A percentile compares a stretch with the other conserved stretches of the same genome.
Conservation (phyloP, 805 yeast species). For the Ogataea nonfermentans region DNA sequence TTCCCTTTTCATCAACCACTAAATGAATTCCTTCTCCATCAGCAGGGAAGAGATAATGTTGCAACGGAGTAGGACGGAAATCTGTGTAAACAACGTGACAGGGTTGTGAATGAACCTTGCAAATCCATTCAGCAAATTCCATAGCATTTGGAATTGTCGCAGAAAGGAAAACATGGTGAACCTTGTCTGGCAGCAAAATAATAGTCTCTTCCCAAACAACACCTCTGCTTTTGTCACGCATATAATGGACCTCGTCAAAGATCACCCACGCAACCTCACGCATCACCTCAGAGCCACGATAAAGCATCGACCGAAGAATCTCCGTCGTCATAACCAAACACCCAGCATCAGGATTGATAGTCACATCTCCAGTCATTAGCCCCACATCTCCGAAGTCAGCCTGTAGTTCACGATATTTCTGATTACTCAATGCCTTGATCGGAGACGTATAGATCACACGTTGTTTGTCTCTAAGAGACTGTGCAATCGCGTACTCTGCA, state of each 20-base stretch:
- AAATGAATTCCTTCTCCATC: conserved; percentile 97
- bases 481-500: conserved; percentile 96
- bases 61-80: conserved; percentile 98
- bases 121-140: conserved; percentile 99
- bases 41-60: conserved; percentile 97
- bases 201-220: conserved; percentile 99
- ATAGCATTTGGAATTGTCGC: conserved; percentile 98
- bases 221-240: conserved; percentile 97
- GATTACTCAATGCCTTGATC: conserved; percentile 91
- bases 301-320: conserved; percentile 93
- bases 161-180: conserved; percentile 86
- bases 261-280: conserved; percentile 99
- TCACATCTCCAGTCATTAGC: conserved; percentile 98
- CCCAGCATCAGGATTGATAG: conserved; percentile 97
- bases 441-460: conserved; percentile 95
- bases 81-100: conserved; percentile 98
- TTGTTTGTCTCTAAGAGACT: conserved; percentile 85
- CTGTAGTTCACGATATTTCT: conserved; percentile 85
- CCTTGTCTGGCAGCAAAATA: conserved; percentile 92
- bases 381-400: conserved; percentile 98
- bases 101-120: conserved; percentile 91
- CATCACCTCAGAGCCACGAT: conserved; percentile 96
- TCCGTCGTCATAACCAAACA: conserved; percentile 99
- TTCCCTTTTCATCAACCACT: conserved; percentile 96
- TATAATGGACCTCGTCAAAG: conserved; percentile 97